A percentile compares a stretch with the other conserved stretches of the same genome.
Conservation (phyloP, 345 rosid species). For the Aethionema arabicum region DNA sequence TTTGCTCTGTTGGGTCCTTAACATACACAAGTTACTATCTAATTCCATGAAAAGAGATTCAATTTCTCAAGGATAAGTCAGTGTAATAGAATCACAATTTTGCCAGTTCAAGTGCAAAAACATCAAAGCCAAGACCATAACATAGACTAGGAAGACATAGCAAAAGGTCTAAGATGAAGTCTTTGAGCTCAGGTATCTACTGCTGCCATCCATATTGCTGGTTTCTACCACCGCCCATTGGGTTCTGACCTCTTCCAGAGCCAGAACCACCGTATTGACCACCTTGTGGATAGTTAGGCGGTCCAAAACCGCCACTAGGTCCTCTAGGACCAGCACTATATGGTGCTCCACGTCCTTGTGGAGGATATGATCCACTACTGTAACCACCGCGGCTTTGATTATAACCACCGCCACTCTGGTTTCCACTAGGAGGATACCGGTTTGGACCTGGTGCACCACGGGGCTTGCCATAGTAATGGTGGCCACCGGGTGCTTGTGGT, state of each 20-base stretch:
- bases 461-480: constrained; percentile 66
- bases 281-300: constrained; percentile 71
- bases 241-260: constrained; percentile 74
- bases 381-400: constrained; percentile 63
- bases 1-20: constrained; percentile 49
- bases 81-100: constrained; percentile 15
- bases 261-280: constrained; percentile 72
- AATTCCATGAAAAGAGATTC: constrained; percentile 41
- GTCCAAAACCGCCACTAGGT: constrained; percentile 62
- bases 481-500: constrained; percentile 55
- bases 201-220: constrained; percentile 89
- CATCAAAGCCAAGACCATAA: constrained; percentile 17
- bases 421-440: constrained; percentile 67
- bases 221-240: constrained; percentile 85
- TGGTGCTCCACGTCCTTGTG: constrained; percentile 81
- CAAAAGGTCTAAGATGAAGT: not conserved
- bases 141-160: not conserved
- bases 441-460: constrained; percentile 68
- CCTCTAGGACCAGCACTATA: constrained; percentile 74
- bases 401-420: constrained; percentile 51
- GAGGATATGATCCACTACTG: constrained; percentile 70
- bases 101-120: not conserved
- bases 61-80: constrained; percentile 6
- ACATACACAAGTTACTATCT: constrained; percentile 34
- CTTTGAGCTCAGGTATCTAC: constrained; percentile 25